Percentiles rank a stretch among this genome's conserved stretches.
phyloP scores from a whole-genome alignment of 73 alveolate genomes.

The Paramecium octaurelia region DNA sequence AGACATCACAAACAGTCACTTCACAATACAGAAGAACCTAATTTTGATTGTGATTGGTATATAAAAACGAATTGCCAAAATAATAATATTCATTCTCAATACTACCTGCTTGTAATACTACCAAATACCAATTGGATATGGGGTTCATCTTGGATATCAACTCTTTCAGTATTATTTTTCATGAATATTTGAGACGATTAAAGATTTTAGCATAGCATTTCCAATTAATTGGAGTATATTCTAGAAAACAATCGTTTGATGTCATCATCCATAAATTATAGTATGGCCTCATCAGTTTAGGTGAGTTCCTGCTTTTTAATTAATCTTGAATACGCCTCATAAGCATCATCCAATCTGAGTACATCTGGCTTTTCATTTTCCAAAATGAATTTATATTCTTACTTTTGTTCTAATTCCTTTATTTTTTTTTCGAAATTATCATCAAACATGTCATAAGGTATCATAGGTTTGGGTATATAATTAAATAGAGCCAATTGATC shows the following conservation, averaged over 20 bases:
- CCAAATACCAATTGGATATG: background rate
- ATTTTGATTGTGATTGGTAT: background rate
- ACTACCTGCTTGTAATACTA: background rate
- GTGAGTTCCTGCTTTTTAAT: background rate
- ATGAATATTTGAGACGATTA: background rate
- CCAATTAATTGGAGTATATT: background rate
- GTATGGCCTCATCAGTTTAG: background rate
- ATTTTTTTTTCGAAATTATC: background rate
- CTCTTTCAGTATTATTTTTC: background rate
- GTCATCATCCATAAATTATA: constrained; percentile 8
- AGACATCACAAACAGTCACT: background rate
- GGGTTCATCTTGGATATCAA: background rate
- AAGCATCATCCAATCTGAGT: background rate
- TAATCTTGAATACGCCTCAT: background rate
- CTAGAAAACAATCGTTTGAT: background rate
- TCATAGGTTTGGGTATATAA: constrained; percentile 34
- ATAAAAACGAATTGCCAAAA: background rate
- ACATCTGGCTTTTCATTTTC: background rate
- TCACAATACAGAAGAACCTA: background rate
- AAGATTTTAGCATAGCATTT: background rate
- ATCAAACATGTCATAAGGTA: background rate
- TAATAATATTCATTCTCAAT: background rate
- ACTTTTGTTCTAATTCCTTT: background rate
- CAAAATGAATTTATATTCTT: background rate
- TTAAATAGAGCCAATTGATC: constrained; percentile 10